Percentiles rank a stretch among this genome's conserved stretches.
Conservation (phyloP, 2,329 filamentous ascomycete species). For the Celoporthe dispersa region DNA sequence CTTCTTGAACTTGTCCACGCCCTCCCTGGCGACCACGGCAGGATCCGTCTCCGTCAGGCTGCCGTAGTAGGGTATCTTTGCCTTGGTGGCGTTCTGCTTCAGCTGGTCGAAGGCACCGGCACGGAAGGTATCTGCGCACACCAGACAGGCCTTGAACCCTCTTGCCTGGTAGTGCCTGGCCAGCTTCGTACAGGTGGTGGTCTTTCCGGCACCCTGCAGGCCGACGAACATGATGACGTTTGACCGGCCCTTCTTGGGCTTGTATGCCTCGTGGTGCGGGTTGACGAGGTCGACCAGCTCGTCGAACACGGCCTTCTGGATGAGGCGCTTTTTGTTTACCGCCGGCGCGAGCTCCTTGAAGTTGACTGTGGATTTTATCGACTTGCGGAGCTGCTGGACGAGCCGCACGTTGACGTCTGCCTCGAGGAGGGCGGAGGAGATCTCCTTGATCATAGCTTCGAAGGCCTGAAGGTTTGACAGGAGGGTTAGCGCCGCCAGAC, state of each 20-base stretch:
- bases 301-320: conserved; percentile 97
- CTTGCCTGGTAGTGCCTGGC: conserved; percentile 92
- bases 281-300: conserved; percentile 95
- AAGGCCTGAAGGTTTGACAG: conserved; percentile 68
- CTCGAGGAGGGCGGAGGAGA: conserved; percentile 92
- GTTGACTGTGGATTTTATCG: conserved; percentile 88
- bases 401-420: conserved; percentile 97
- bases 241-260: conserved; percentile 91
- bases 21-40: conserved; percentile 88
- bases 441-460: conserved; percentile 98
- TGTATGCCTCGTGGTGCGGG: conserved; percentile 92
- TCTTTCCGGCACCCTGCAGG: conserved; percentile 96
- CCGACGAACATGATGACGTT: conserved; percentile 99
- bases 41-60: conserved; percentile 96
- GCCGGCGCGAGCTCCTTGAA: conserved; percentile 90
- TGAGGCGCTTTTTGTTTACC: conserved; percentile 97
- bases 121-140: conserved; percentile 98
- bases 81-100: conserved; percentile 98
- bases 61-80: conserved; percentile 98
- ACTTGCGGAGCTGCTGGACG: conserved; percentile 87
- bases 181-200: conserved; percentile 96
- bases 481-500: conserved; percentile 40
- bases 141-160: conserved; percentile 89
- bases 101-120: conserved; percentile 97
- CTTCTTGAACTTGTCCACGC: conserved; percentile 99